Base-by-base conservation (phyloP, 495 filamentous ascomycete genomes). In the Extremus antarcticus region DNA sequence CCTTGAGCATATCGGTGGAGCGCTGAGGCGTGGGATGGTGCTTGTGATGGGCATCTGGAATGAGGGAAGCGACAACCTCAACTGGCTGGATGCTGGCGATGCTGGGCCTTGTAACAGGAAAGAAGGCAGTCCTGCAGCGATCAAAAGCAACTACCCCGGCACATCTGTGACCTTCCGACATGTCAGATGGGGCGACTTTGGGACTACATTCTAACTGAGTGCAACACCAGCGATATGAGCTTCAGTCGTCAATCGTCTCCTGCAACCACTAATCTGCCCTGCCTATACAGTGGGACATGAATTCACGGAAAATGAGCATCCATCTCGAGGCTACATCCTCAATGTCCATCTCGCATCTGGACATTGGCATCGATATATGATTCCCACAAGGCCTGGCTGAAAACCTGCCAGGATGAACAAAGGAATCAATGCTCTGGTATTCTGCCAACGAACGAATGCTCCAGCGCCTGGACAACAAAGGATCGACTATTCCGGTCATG, bases 41-140 rank as follows among this genome's bases (percentile, higher is more conserved):
- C 64, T 86, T n/a, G 71, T 76, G 1, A 76, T 86, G 60, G 77
- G 73, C 56, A 74, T 86, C 52, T 86, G 82, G 82, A 79, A 78
- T 67, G 79, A 80, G 50, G 64, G 67, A 16, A 68, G 72, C n/a
- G 66, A 68, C 1, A 76, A 73, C 63, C 84, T 85, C 81, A 71
- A 72, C 40, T 86, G 82, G 81, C 65, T 86, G 15, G 83, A 86
- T 61, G 67, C 55, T 56, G 66, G 71, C 9, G 67, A 59, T 40
- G 70, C 76, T 21, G 82, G 83, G 2, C 81, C 82, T 25, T 87
- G 83, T 63, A 80, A 75, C 55, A 64, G 58, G 17, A 65, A 58
- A 1, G 55, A 64, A 38, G 63, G 63, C 24, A 58, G 62, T 43
- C 65, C 67, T 0, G 59, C 64, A 24, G 43, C 61, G 15, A 63